These are phyloP conservation scores for Pisolithus tinctorius DNA, from an alignment of 768 basidiomycete genomes.

Conservation along the genomic window DNA sequence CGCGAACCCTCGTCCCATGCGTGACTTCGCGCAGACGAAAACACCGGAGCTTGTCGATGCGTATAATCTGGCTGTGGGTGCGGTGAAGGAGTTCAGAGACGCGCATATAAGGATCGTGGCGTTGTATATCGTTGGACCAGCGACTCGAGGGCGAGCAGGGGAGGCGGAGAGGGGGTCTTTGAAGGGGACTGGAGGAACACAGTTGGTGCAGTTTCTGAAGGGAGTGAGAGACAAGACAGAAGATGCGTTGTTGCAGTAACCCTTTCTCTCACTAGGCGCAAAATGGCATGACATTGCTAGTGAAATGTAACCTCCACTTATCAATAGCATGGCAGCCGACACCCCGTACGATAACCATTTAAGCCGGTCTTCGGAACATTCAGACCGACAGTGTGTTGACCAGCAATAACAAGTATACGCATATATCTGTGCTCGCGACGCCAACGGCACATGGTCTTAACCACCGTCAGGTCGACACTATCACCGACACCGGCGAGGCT, in stretches of 20 bases:
- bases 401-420: no score
- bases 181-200: conserved; percentile 77
- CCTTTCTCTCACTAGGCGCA: no score
- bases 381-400: no score
- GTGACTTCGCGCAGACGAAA: conserved; percentile 30
- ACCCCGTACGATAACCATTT: no score
- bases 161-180: conserved; percentile 20
- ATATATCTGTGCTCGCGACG: no score
- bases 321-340: no score
- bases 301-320: no score
- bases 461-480: no score
- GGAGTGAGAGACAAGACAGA: conserved; percentile 62
- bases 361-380: no score
- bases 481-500: no score
- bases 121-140: conserved; percentile 38
- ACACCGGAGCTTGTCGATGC: conserved; percentile 31
- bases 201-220: conserved; percentile 68
- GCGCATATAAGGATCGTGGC: conserved; percentile 67
- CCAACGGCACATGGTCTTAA: no score
- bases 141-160: background rate
- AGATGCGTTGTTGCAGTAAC: conserved; percentile 27
- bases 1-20: conserved; percentile 52
- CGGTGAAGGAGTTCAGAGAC: conserved; percentile 65
- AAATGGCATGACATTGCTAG: no score
- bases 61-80: conserved; percentile 54